A percentile compares a stretch with the other conserved stretches of the same genome.
phyloP scores from a whole-genome alignment of 306 rosid species.

The Medicago lupulina region DNA sequence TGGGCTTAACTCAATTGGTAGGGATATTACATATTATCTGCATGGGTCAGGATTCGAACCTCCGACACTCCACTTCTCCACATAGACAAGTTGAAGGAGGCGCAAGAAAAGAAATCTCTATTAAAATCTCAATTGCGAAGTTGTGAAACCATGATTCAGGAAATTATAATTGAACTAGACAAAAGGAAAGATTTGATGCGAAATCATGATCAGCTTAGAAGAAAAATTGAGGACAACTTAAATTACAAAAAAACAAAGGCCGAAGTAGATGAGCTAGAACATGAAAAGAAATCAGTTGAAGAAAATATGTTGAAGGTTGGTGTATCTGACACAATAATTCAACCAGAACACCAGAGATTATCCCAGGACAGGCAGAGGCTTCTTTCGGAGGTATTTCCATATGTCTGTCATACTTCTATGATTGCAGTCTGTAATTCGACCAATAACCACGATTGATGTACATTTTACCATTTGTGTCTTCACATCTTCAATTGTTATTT shows the following conservation, averaged over 20 bases:
- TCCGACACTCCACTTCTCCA: too few species aligned
- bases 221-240: constrained; percentile 80
- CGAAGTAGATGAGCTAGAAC: constrained; percentile 67
- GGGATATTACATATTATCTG: too few species aligned
- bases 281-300: constrained; percentile 76
- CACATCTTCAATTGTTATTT: constrained; percentile 18
- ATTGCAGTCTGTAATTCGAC: constrained; percentile 13
- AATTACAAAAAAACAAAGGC: constrained; percentile 85
- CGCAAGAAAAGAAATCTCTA: constrained; percentile 64
- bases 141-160: constrained; percentile 65
- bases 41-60: too few species aligned
- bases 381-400: constrained; percentile 73
- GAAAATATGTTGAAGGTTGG: constrained; percentile 71
- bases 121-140: constrained; percentile 72
- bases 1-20: too few species aligned
- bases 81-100: constrained; percentile 76
- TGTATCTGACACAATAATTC: constrained; percentile 53
- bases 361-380: constrained; percentile 82
- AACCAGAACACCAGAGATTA: constrained; percentile 70
- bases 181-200: constrained; percentile 64
- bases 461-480: constrained; percentile 17
- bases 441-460: constrained; percentile 5
- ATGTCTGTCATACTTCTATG: constrained; percentile 32
- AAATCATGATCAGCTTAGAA: constrained; percentile 64
- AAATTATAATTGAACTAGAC: constrained; percentile 62